These are phyloP conservation scores for Aquilaria yunnanensis DNA, from an alignment of 345 rosid species.

Conservation along the genomic window DNA sequence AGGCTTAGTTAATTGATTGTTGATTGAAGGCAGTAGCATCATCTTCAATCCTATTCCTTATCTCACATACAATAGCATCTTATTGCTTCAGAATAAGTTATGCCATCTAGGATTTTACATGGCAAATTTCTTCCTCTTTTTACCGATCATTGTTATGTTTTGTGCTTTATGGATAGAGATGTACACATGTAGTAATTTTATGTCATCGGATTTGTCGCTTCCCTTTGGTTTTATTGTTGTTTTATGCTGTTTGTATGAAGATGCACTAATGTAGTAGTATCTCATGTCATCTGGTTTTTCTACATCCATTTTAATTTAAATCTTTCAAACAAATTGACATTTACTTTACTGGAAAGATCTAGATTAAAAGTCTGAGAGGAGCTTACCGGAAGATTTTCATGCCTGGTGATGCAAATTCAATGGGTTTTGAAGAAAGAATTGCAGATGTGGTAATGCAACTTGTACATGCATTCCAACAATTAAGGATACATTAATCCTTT, in stretches of 20 bases:
- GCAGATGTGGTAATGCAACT: constrained; percentile 48
- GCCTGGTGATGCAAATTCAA: constrained; percentile 35
- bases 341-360: constrained; percentile 22
- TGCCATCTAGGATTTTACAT: too few species aligned
- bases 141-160: neutral
- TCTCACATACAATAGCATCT: too few species aligned
- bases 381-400: constrained; percentile 86
- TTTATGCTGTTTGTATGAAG: too few species aligned
- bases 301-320: neutral
- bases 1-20: too few species aligned
- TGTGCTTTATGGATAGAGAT: neutral
- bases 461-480: neutral
- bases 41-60: too few species aligned
- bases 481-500: neutral
- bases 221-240: too few species aligned
- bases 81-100: too few species aligned
- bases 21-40: too few species aligned
- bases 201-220: too few species aligned
- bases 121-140: neutral
- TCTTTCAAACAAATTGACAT: constrained; percentile 10
- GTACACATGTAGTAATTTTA: too few species aligned
- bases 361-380: constrained; percentile 67
- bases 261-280: neutral
- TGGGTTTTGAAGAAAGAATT: constrained; percentile 72
- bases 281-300: too few species aligned